Evolutionary conservation across 805 yeast genomes (phyloP).

Genomic region (Kurtzmaniella fragi): DNA sequence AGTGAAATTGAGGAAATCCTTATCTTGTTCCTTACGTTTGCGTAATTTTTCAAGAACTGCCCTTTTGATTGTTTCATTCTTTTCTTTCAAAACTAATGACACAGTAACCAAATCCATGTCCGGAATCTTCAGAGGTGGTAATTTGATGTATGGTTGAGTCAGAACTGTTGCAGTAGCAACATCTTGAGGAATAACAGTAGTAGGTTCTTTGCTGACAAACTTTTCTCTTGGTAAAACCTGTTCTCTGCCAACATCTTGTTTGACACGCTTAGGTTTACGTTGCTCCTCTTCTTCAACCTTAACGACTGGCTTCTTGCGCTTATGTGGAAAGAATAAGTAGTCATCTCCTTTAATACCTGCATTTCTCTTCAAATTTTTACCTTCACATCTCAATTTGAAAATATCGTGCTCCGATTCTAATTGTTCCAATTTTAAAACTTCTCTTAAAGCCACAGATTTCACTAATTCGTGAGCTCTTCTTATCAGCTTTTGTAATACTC

Average conservation of each 20-base stretch:
- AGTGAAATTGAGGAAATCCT: slow-evolving; percentile 76
- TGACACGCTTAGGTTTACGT: slow-evolving; percentile 16
- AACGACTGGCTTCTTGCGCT: slow-evolving; percentile 50
- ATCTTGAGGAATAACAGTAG: slow-evolving; percentile 10
- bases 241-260: slow-evolving; percentile 10
- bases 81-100: slow-evolving; percentile 64
- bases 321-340: slow-evolving; percentile 74
- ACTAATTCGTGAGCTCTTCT: slow-evolving; percentile 69
- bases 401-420: slow-evolving; percentile 60
- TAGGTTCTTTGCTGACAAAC: not conserved
- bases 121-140: slow-evolving; percentile 89
- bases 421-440: slow-evolving; percentile 55
- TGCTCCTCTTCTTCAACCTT: slow-evolving; percentile 35
- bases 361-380: slow-evolving; percentile 69
- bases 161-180: slow-evolving; percentile 20
- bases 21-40: slow-evolving; percentile 64
- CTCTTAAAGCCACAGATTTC: slow-evolving; percentile 69
- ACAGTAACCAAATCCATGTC: slow-evolving; percentile 87
- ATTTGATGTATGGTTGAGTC: slow-evolving; percentile 75
- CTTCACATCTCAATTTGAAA: slow-evolving; percentile 66
- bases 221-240: not conserved
- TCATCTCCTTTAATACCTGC: slow-evolving; percentile 80
- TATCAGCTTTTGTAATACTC: slow-evolving; percentile 69
- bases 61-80: slow-evolving; percentile 69
- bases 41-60: slow-evolving; percentile 84